Evolutionary conservation across 2,329 filamentous ascomycete species (phyloP).

Genomic region (Didymella sp.): DNA sequence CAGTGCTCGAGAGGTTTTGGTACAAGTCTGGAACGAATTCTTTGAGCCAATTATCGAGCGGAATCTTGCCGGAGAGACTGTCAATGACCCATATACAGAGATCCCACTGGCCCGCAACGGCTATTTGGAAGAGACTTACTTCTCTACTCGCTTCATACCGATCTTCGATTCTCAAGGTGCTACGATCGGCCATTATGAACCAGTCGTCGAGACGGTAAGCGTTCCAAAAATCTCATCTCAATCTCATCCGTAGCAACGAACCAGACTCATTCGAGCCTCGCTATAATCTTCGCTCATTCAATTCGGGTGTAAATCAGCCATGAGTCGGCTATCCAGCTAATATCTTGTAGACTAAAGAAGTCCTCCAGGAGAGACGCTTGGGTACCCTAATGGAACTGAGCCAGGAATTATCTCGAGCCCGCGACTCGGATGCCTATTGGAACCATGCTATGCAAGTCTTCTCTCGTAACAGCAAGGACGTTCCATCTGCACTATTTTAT

Average conservation of each 20-base stretch:
- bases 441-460: constrained; percentile 69
- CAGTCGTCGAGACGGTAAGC: constrained; percentile 75
- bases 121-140: constrained; percentile 78
- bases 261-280: not conserved
- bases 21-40: constrained; percentile 65
- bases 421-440: constrained; percentile 75
- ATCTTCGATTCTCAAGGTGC: constrained; percentile 73
- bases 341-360: constrained; percentile 22
- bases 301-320: too few relatives aligned
- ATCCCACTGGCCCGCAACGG: constrained; percentile 72
- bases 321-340: not conserved
- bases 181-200: constrained; percentile 76
- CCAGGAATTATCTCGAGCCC: constrained; percentile 74
- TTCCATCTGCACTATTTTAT: constrained; percentile 38
- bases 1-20: constrained; percentile 67
- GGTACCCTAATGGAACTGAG: constrained; percentile 31
- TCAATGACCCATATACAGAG: constrained; percentile 67
- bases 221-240: too few relatives aligned
- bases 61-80: constrained; percentile 32
- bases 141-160: constrained; percentile 79
- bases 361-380: constrained; percentile 19
- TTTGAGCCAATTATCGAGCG: constrained; percentile 34
- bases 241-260: not conserved
- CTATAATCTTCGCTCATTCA: too few relatives aligned
- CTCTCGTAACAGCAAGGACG: constrained; percentile 68